Conservation (phyloP, 2,329 filamentous ascomycete species). For the Penicillium brasilianum region DNA sequence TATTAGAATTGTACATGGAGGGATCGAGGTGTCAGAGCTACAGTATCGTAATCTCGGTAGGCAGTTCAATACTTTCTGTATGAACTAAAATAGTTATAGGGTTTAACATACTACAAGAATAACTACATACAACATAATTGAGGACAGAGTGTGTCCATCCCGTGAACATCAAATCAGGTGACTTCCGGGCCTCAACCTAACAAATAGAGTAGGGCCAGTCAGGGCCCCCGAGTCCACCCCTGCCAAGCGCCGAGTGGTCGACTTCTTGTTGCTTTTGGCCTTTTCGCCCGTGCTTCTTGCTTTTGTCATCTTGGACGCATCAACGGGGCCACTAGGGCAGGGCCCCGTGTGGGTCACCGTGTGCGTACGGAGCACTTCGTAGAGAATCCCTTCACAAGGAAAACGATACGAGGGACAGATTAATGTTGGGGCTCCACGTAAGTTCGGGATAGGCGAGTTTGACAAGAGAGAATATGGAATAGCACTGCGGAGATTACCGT, state of each 20-base stretch:
- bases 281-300: neutral
- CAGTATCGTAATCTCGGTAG: neutral
- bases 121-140: neutral
- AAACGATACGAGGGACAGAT: neutral
- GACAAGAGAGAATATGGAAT: neutral
- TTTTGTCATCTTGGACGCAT: neutral
- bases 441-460: neutral
- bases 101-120: neutral
- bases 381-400: neutral
- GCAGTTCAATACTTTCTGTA: too few species aligned
- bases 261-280: neutral
- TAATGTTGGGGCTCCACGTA: neutral
- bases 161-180: neutral
- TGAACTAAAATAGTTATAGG: neutral
- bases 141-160: neutral
- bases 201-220: slow-evolving; percentile 21
- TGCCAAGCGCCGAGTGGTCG: slow-evolving; percentile 13
- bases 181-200: neutral
- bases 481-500: neutral
- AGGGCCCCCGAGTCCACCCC: slow-evolving; percentile 9
- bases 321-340: slow-evolving; percentile 1
- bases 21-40: neutral
- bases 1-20: neutral
- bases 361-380: neutral
- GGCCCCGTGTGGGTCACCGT: neutral